Evolutionary conservation across 345 rosid genomes (phyloP).

Genomic region (Conringia planisiliqua): DNA sequence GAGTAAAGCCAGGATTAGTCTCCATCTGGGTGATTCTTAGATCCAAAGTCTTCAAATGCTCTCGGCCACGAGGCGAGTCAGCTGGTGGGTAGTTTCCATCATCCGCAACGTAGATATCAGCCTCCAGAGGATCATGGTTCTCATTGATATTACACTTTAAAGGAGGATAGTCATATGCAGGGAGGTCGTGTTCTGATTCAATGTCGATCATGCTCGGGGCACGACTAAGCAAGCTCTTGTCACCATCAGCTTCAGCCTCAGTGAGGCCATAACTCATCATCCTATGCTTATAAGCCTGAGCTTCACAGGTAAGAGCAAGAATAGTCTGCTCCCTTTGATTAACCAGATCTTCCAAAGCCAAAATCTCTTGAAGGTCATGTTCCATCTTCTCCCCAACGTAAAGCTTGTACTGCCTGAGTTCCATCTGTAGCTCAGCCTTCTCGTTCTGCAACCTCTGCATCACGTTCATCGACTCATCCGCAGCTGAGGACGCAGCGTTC

Average conservation of each 20-base stretch:
- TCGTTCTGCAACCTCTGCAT: conserved; percentile 79
- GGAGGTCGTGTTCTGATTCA: conserved; percentile 44
- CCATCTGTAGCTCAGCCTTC: conserved; percentile 80
- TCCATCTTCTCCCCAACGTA: conserved; percentile 74
- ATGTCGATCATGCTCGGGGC: conserved; percentile 42
- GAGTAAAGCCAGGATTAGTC: conserved; percentile 49
- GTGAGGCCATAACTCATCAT: conserved; percentile 90
- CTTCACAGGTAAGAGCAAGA: conserved; percentile 71
- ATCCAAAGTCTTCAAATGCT: conserved; percentile 68
- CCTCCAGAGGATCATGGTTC: conserved; percentile 48
- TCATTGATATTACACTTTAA: conserved; percentile 69
- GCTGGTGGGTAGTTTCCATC: conserved; percentile 74
- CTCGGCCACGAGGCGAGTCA: conserved; percentile 56
- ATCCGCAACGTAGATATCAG: conserved; percentile 54
- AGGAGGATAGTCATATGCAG: conserved; percentile 66
- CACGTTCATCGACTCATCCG: conserved; percentile 83
- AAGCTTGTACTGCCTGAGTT: conserved; percentile 60
- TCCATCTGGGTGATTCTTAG: conserved; percentile 70
- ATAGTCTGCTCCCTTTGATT: conserved; percentile 74
- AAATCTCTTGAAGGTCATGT: conserved; percentile 70
- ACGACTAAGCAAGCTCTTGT: conserved; percentile 36
- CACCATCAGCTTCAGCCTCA: conserved; percentile 72
- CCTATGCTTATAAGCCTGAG: conserved; percentile 89
- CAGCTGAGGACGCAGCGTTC: conserved; percentile 72
- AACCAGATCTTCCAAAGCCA: conserved; percentile 59